phyloP scores from a whole-genome alignment of 2,329 filamentous ascomycete species.

The Stenocarpella maydis region DNA sequence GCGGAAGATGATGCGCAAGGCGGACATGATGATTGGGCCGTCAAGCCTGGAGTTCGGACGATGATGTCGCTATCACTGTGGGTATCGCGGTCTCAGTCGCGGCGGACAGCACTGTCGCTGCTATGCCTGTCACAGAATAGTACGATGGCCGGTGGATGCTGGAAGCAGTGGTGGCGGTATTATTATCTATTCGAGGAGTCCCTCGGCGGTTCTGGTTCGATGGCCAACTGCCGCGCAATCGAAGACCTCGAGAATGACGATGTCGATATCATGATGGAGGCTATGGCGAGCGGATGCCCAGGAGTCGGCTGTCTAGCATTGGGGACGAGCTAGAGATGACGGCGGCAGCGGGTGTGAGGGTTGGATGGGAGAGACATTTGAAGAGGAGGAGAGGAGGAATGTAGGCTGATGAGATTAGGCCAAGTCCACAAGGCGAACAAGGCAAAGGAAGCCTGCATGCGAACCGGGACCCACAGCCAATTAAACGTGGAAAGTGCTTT shows the following conservation, averaged over 20 bases:
- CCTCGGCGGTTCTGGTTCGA: conserved; percentile 27
- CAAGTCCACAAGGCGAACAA: conserved; percentile 17
- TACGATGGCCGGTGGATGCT: not conserved
- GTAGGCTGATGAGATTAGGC: not conserved
- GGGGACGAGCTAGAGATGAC: conserved; percentile 26
- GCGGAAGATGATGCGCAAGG: conserved; percentile 68
- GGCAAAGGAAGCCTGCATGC: not conserved
- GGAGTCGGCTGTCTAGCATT: conserved; percentile 28
- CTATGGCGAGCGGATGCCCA: conserved; percentile 18
- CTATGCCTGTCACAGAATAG: not conserved
- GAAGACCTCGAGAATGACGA: conserved; percentile 30
- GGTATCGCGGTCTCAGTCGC: not conserved
- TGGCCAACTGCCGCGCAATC: conserved; percentile 35
- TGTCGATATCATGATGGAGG: conserved; percentile 36
- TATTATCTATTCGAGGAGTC: conserved; percentile 33
- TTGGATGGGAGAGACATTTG: not conserved
- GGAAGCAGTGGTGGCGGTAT: not conserved
- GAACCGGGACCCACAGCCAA: conserved; percentile 32
- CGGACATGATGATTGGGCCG: conserved; percentile 28
- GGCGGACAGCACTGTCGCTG: not conserved
- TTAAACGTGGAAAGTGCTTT: conserved; percentile 33
- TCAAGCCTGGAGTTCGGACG: not conserved
- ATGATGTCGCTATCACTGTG: not conserved
- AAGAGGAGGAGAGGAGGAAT: not conserved
- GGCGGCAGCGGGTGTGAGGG: not conserved